A percentile compares a stretch with the other conserved stretches of the same genome.
phyloP scores from a whole-genome alignment of 2,329 filamentous ascomycete genomes.

The Aspergillus ustus region DNA sequence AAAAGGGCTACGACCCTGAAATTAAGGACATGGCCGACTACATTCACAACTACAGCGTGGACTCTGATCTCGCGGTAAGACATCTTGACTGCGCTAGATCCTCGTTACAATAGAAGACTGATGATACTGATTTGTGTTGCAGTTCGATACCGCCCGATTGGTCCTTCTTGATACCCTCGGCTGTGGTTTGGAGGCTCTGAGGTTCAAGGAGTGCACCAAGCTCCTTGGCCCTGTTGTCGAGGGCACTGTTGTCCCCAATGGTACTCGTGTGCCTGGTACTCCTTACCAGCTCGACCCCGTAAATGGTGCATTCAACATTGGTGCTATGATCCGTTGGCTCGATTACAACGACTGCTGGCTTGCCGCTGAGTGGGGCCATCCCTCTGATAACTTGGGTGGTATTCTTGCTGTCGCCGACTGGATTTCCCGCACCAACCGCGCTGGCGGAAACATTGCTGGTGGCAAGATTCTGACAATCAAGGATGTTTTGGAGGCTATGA shows the following conservation, averaged over 20 bases:
- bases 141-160: slow-evolving; percentile 91
- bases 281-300: slow-evolving; percentile 93
- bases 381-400: slow-evolving; percentile 95
- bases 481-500: slow-evolving; percentile 95
- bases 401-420: slow-evolving; percentile 97
- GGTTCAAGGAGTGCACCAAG: slow-evolving; percentile 95
- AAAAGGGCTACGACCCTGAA: slow-evolving; percentile 79
- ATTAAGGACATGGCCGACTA: slow-evolving; percentile 95
- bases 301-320: slow-evolving; percentile 97
- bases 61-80: slow-evolving; percentile 85
- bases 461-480: slow-evolving; percentile 84
- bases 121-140: slow-evolving; percentile 1
- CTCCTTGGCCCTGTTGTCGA: slow-evolving; percentile 89
- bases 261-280: slow-evolving; percentile 87
- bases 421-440: slow-evolving; percentile 92
- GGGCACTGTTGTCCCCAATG: slow-evolving; percentile 89
- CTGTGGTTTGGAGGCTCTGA: slow-evolving; percentile 92
- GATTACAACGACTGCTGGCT: slow-evolving; percentile 99
- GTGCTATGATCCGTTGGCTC: slow-evolving; percentile 97
- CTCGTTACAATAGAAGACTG: too few relatives aligned
- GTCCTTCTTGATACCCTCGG: slow-evolving; percentile 97
- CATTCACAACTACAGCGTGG: slow-evolving; percentile 87
- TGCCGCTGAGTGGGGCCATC: slow-evolving; percentile 97
- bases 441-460: slow-evolving; percentile 72
- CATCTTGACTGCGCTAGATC: too few relatives aligned